Conservation (phyloP, 176 grass and related monocot species). For the Oryza longistaminata region DNA sequence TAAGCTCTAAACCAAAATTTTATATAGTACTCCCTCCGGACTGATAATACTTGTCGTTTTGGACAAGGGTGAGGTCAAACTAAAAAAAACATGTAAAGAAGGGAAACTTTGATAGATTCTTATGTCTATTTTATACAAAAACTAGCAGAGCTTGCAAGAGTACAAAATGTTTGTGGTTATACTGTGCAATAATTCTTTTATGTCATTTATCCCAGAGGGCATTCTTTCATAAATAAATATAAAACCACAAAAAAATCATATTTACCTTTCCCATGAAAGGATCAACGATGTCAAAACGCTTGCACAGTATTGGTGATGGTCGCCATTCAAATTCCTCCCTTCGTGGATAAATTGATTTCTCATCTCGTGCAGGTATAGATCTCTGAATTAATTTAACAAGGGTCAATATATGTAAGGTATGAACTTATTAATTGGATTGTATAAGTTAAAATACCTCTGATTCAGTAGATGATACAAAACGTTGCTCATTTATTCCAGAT, state of each 20-base stretch:
- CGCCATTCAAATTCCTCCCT: slow-evolving; percentile 88
- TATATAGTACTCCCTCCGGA: no score
- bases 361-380: slow-evolving; percentile 40
- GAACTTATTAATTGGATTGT: not conserved
- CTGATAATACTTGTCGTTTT: no score
- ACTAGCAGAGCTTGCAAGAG: not conserved
- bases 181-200: not conserved
- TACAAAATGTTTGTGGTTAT: slow-evolving; percentile 15
- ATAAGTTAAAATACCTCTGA: slow-evolving; percentile 54
- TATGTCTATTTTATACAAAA: slow-evolving; percentile 14
- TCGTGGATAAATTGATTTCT: slow-evolving; percentile 54
- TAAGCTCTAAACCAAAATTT: no score
- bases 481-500: slow-evolving; percentile 52
- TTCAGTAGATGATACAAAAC: slow-evolving; percentile 67
- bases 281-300: slow-evolving; percentile 91
- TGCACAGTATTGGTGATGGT: slow-evolving; percentile 85
- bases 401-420: slow-evolving; percentile 27
- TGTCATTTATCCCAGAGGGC: not conserved
- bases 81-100: not conserved
- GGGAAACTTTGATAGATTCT: not conserved
- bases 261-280: slow-evolving; percentile 98
- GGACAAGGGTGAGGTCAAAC: no score
- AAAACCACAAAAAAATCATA: not conserved
- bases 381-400: slow-evolving; percentile 48
- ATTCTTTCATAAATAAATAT: not conserved